Percentiles rank a stretch among this genome's conserved stretches.
Evolutionary conservation across 2,329 filamentous ascomycete genomes (phyloP).

Genomic region (Pseudocercospora crystallina): DNA sequence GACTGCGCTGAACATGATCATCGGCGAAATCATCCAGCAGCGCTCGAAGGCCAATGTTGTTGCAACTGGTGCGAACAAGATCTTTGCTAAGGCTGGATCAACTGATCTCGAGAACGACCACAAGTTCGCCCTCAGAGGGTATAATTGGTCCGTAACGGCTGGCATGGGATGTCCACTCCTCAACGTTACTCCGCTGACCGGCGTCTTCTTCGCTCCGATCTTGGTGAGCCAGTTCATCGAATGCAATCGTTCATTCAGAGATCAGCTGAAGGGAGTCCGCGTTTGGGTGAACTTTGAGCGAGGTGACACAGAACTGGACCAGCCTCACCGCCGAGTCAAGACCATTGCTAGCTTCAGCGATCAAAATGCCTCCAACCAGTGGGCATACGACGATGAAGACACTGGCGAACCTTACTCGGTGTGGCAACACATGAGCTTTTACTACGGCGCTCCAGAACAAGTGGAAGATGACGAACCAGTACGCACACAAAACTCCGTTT

Average conservation of each 20-base stretch:
- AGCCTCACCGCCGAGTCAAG: neutral
- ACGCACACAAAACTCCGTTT: neutral
- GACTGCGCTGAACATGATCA: neutral
- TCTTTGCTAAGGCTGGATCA: neutral
- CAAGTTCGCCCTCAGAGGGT: neutral
- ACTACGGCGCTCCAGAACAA: neutral
- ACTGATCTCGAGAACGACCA: neutral
- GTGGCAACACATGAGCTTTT: neutral
- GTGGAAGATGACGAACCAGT: constrained; percentile 7
- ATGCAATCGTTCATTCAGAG: no score
- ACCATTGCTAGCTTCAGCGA: constrained; percentile 2
- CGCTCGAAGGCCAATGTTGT: neutral
- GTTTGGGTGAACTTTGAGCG: constrained; percentile 2
- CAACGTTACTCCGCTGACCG: constrained; percentile 1
- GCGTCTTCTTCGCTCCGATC: constrained; percentile 1
- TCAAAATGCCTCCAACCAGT: no score
- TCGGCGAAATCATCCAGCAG: neutral
- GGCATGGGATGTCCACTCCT: constrained; percentile 1
- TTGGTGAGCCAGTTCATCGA: neutral
- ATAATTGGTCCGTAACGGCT: neutral
- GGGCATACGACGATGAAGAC: no score
- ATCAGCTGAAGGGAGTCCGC: neutral
- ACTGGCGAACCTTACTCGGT: no score
- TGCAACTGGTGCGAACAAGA: neutral
- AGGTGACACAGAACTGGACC: neutral